Conservation (phyloP, 306 rosid species). For the Medicago arabica region DNA sequence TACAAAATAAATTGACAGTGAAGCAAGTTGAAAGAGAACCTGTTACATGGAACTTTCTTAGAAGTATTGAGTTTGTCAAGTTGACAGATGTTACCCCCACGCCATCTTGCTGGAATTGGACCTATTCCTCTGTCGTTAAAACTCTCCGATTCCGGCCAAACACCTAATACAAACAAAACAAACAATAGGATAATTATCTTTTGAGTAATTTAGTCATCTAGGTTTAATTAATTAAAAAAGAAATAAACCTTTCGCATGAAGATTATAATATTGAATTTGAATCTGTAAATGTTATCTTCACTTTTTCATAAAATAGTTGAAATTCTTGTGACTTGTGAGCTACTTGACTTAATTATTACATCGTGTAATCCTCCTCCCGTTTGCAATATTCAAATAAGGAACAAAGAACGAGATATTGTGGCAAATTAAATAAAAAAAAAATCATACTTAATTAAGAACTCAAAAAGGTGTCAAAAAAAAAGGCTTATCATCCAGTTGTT, state of each 20-base stretch:
- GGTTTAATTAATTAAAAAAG: not conserved
- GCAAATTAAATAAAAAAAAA: not conserved
- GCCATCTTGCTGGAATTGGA: conserved; percentile 65
- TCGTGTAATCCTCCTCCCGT: not conserved
- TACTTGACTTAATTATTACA: conserved; percentile 3
- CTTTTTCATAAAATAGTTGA: not conserved
- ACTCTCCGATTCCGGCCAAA: not conserved
- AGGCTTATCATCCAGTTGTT: no score
- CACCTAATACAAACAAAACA: not conserved
- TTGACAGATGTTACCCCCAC: conserved; percentile 56
- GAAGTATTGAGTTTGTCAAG: conserved; percentile 24
- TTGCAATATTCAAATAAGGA: not conserved
- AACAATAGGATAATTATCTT: not conserved
- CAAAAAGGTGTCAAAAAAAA: no score
- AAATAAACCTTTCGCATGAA: not conserved
- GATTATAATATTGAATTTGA: not conserved
- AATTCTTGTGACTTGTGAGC: not conserved
- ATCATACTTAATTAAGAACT: no score
- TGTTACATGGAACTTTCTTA: conserved; percentile 37
- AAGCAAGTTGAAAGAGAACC: conserved; percentile 25
- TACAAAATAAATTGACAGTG: not conserved
- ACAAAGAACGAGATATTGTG: not conserved
- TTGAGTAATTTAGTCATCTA: no score
- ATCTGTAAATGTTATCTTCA: not conserved
- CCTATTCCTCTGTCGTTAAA: not conserved